Conservation (phyloP, 1,139 yeast species). For the Taphrina pruni region DNA sequence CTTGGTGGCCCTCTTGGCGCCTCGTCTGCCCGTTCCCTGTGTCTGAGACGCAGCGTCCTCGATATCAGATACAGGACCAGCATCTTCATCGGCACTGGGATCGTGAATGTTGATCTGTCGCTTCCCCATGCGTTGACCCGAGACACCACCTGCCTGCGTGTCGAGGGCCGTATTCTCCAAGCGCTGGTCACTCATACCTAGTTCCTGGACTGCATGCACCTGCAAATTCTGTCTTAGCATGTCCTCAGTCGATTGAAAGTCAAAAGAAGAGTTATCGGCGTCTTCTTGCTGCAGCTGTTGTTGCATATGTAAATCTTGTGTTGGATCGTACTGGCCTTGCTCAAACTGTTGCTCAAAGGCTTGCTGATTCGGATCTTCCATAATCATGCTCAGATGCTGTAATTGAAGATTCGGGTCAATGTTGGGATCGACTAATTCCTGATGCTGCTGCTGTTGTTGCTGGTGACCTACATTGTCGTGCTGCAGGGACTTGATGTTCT, state of each 20-base stretch:
- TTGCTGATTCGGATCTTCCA: constrained; percentile 6
- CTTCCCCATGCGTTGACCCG: neutral
- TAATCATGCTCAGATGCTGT: constrained; percentile 19
- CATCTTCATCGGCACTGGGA: constrained; percentile 24
- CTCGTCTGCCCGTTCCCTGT: neutral
- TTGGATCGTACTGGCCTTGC: constrained; percentile 8
- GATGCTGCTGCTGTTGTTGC: neutral
- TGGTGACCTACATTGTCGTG: neutral
- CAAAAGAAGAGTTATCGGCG: neutral
- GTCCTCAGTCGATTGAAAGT: constrained; percentile 10
- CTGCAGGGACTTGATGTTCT: neutral
- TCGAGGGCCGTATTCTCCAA: neutral
- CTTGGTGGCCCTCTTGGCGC: constrained; percentile 1
- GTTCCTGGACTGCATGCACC: constrained; percentile 5
- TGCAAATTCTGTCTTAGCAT: constrained; percentile 24
- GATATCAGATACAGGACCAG: constrained; percentile 27
- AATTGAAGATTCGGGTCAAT: constrained; percentile 24
- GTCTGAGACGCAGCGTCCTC: constrained; percentile 16
- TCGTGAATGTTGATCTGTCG: constrained; percentile 26
- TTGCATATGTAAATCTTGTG: constrained; percentile 14
- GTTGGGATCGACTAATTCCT: constrained; percentile 19
- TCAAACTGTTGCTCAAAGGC: constrained; percentile 24
- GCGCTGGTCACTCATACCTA: constrained; percentile 10
- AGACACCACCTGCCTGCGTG: neutral
- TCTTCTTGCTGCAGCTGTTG: constrained; percentile 22